phyloP scores from a whole-genome alignment of 306 rosid species.

The Clitoria ternatea region DNA sequence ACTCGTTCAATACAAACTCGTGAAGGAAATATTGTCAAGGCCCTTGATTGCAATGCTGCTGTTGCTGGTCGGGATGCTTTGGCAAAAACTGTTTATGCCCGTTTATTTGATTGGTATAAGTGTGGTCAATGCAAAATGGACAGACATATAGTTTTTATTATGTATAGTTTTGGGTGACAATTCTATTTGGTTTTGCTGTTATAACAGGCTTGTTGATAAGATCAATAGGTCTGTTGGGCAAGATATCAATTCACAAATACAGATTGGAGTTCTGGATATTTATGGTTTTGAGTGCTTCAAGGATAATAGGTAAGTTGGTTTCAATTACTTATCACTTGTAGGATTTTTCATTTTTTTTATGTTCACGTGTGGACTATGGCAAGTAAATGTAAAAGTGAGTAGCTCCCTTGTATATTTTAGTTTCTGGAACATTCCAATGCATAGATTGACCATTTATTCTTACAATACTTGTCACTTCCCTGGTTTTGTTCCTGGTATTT shows the following conservation, averaged over 20 bases:
- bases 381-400: background rate
- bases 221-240: slow-evolving; percentile 92
- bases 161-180: background rate
- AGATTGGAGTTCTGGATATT: slow-evolving; percentile 94
- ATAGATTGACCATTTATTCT: background rate
- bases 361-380: background rate
- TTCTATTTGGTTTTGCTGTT: slow-evolving; percentile 17
- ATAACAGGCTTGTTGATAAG: slow-evolving; percentile 92
- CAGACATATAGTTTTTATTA: background rate
- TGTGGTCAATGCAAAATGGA: slow-evolving; percentile 13
- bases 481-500: background rate
- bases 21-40: slow-evolving; percentile 87
- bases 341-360: background rate
- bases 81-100: slow-evolving; percentile 93
- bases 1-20: slow-evolving; percentile 90
- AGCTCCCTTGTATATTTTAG: background rate
- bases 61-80: slow-evolving; percentile 84
- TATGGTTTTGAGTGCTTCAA: slow-evolving; percentile 98
- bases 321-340: slow-evolving; percentile 21
- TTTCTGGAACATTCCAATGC: background rate
- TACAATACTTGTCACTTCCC: background rate
- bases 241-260: slow-evolving; percentile 67
- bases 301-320: slow-evolving; percentile 71
- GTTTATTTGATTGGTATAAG: slow-evolving; percentile 85
- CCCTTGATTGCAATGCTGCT: slow-evolving; percentile 92